These are phyloP conservation scores for Fusarium newnesense DNA, from an alignment of 2,329 filamentous ascomycete genomes.

Conservation along the genomic window DNA sequence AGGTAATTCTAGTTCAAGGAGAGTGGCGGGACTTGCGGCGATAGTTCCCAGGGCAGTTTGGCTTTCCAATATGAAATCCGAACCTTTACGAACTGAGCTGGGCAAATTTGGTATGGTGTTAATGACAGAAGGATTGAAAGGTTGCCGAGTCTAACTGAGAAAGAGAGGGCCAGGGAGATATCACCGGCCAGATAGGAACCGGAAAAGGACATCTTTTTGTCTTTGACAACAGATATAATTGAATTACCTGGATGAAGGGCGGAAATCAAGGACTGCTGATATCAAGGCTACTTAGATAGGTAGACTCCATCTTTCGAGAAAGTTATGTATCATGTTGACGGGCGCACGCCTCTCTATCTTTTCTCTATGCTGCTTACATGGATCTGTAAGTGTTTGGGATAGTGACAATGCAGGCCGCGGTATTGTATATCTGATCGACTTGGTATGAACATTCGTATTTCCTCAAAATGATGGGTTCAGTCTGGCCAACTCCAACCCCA, in stretches of 20 bases:
- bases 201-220: constrained; percentile 9
- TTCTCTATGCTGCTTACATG: constrained; percentile 14
- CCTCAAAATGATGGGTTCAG: constrained; percentile 1
- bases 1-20: neutral
- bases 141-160: constrained; percentile 14
- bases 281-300: neutral
- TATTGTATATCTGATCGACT: neutral
- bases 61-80: constrained; percentile 11
- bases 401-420: neutral
- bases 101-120: constrained; percentile 8
- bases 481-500: neutral
- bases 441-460: neutral
- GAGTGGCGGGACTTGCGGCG: neutral
- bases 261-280: constrained; percentile 4
- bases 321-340: neutral
- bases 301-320: constrained; percentile 1
- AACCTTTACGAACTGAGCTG: constrained; percentile 15
- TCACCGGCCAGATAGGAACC: constrained; percentile 8
- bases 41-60: neutral
- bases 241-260: constrained; percentile 9
- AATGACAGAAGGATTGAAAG: constrained; percentile 2
- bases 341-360: neutral
- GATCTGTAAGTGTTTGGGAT: neutral
- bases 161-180: constrained; percentile 7
- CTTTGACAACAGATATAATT: neutral